phyloP scores from a whole-genome alignment of 2,329 filamentous ascomycete genomes.

The Fusarium sp. region DNA sequence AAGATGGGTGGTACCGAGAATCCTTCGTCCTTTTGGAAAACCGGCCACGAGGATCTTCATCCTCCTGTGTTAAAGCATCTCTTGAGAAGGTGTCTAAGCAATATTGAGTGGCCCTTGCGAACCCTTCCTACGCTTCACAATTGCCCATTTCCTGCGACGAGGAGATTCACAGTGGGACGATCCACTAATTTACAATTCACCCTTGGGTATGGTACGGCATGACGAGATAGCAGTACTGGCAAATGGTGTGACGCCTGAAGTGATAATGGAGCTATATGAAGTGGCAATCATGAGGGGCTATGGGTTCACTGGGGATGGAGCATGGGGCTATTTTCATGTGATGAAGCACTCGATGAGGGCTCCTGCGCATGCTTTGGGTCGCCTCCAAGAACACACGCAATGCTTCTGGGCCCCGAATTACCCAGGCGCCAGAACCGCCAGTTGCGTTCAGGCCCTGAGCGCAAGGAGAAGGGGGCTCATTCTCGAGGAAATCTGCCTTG shows the following conservation, averaged over 20 bases:
- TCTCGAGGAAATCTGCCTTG: neutral
- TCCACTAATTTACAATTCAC: neutral
- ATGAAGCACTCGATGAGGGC: constrained; percentile 17
- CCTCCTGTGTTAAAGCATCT: neutral
- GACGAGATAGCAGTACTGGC: neutral
- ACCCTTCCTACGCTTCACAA: neutral
- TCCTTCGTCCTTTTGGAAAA: neutral
- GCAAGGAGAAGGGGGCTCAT: neutral
- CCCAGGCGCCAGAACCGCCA: neutral
- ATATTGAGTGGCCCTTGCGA: neutral
- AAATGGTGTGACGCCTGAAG: neutral
- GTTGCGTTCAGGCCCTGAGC: neutral
- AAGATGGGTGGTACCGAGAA: constrained; percentile 1
- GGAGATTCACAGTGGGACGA: neutral
- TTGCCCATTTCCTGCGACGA: neutral
- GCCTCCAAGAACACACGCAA: neutral
- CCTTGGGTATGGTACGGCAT: neutral
- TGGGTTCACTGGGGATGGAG: constrained; percentile 1
- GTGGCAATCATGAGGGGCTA: neutral
- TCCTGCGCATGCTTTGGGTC: neutral
- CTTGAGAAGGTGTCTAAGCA: neutral
- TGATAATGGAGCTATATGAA: neutral
- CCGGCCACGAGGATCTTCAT: neutral
- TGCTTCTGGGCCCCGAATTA: neutral
- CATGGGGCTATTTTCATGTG: constrained; percentile 1